Base-by-base conservation (phyloP, 371 early-diverging fungal species). In the Mucor lusitanicus region DNA sequence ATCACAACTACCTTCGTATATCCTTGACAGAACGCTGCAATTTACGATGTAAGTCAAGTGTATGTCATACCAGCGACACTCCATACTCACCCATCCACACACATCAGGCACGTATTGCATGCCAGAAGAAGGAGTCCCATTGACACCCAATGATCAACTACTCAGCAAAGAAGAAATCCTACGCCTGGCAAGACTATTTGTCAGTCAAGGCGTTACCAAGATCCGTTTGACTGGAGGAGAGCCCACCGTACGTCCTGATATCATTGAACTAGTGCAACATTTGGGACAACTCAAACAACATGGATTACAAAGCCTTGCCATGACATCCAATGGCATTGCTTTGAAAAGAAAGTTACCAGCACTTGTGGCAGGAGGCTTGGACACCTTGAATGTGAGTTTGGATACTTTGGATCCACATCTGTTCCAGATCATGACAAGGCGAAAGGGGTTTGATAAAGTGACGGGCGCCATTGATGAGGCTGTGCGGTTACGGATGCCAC, bases 221-320 rank as follows among this genome's bases (percentile, higher is more conserved):
- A 96, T 97, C 65, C 87, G 97, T 37, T 75, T 97, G 58, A 97
- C 98, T 0, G 98, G 98, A 39, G 98, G 98, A 7, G 98, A 97
- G 65, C 98, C 98, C 0, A 96, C 97, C 0, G 88, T 97, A n/a
- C 85, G 98, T 58, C 90, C 91, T 65, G 98, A 97, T 68, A 85
- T 97, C 48, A 67, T 91, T 4, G 91, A 95, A 13, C 80, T 97
- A 28, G 88, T 96, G 12, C 87, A 71, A 11, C 92, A 89, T 17
- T 74, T 97, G 19, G 87, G 91, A n/a, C 77, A 83, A 40, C 74
- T 96, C 37, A 84, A 88, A 53, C 77, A 82, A 8, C 23, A 87
- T 40, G 97, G 97, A 0, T 77, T 97, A 44, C 69, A 89, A 54
- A 85, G 86, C 12, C 90, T 97, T 40, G 93, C 92, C 48, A 96